phyloP scores from a whole-genome alignment of 1,139 yeast species.

The Protomyces pachydermus region DNA sequence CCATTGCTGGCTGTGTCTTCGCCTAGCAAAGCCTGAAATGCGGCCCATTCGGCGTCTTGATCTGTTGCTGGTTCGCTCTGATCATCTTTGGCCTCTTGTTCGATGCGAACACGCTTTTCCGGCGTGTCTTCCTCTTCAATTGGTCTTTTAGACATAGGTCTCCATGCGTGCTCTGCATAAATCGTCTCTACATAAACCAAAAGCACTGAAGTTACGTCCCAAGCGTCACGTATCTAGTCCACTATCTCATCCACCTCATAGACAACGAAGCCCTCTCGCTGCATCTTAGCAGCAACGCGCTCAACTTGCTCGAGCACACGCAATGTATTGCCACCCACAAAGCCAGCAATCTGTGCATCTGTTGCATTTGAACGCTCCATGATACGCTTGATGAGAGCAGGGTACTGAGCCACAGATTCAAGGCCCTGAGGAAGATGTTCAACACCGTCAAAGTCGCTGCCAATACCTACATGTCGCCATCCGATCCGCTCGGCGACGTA shows the following conservation, averaged over 20 bases:
- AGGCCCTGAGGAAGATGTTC: slow-evolving; percentile 48
- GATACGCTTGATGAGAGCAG: slow-evolving; percentile 44
- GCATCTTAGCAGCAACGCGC: slow-evolving; percentile 33
- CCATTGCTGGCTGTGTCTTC: not conserved
- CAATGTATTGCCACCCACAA: slow-evolving; percentile 50
- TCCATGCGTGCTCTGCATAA: not conserved
- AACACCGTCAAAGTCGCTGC: slow-evolving; percentile 54
- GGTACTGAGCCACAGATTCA: slow-evolving; percentile 53
- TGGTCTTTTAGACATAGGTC: not conserved
- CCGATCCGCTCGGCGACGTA: slow-evolving; percentile 48
- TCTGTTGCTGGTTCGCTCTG: not conserved
- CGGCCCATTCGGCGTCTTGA: slow-evolving; percentile 23
- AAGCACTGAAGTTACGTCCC: not conserved
- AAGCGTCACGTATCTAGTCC: not conserved
- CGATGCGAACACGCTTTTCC: not conserved
- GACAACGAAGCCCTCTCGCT: not conserved
- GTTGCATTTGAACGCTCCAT: slow-evolving; percentile 37
- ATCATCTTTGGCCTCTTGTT: not conserved
- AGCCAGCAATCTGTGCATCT: slow-evolving; percentile 44
- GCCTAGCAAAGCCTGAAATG: slow-evolving; percentile 11
- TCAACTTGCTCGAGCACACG: slow-evolving; percentile 51
- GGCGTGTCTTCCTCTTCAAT: not conserved
- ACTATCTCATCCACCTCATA: slow-evolving; percentile 15
- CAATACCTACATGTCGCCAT: slow-evolving; percentile 54
- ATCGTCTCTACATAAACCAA: not conserved